These are phyloP conservation scores for Mortierella antarctica DNA, from an alignment of 192 early-diverging fungal genomes.

Conservation along the genomic window DNA sequence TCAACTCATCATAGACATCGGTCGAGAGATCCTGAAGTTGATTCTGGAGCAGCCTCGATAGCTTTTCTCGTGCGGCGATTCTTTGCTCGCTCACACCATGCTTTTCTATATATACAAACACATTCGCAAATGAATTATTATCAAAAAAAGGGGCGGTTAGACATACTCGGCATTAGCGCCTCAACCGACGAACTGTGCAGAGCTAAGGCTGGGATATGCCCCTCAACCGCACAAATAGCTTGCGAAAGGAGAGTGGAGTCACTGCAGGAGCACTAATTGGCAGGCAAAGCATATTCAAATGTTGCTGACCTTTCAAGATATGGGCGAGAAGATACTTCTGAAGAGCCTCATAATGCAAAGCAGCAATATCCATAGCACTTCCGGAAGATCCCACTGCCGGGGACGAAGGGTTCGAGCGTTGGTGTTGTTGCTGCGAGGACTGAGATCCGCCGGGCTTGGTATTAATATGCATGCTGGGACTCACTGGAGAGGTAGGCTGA, in stretches of 20 bases:
- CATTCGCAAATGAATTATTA: not conserved
- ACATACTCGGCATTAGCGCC: not conserved
- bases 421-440: slow-evolving; percentile 13
- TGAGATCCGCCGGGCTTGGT: slow-evolving; percentile 12
- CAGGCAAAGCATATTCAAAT: not conserved
- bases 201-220: no score
- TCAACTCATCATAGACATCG: slow-evolving; percentile 96
- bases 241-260: not conserved
- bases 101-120: slow-evolving; percentile 50
- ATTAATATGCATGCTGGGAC: slow-evolving; percentile 41
- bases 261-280: not conserved
- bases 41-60: slow-evolving; percentile 77
- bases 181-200: not conserved
- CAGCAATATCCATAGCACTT: slow-evolving; percentile 58
- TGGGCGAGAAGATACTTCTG: slow-evolving; percentile 60
- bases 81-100: slow-evolving; percentile 56
- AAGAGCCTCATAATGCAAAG: slow-evolving; percentile 64
- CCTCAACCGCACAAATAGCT: not conserved
- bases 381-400: slow-evolving; percentile 21
- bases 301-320: slow-evolving; percentile 49
- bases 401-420: slow-evolving; percentile 38
- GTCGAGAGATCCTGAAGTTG: slow-evolving; percentile 96
- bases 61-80: slow-evolving; percentile 74
- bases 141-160: slow-evolving; percentile 1
- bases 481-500: slow-evolving; percentile 36